Percentiles rank a stretch among this genome's conserved stretches.
Evolutionary conservation across 139 green algal genomes (phyloP).

Genomic region (Nannochloris sp.): DNA sequence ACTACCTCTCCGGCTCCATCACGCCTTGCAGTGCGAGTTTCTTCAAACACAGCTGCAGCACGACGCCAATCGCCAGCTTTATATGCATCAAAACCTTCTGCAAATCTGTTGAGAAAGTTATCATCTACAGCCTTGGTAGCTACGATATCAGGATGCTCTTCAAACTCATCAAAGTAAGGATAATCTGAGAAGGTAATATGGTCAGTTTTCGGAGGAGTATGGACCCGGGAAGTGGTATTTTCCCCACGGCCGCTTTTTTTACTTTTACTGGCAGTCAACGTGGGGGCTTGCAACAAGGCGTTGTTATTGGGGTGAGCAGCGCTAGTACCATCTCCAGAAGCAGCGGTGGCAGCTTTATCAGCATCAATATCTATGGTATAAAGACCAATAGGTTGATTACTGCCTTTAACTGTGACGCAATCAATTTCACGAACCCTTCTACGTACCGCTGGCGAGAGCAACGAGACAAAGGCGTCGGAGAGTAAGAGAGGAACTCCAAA

Average conservation of each 20-base stretch:
- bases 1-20: constrained; percentile 14
- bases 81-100: constrained; percentile 50
- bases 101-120: constrained; percentile 55
- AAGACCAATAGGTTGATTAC: constrained; percentile 63
- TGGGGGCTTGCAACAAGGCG: no score
- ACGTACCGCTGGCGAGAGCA: constrained; percentile 30
- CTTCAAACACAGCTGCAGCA: constrained; percentile 43
- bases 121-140: constrained; percentile 41
- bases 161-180: constrained; percentile 57
- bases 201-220: no score
- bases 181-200: constrained; percentile 18
- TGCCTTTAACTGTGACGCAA: constrained; percentile 89
- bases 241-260: no score
- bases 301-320: not conserved
- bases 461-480: constrained; percentile 62
- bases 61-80: constrained; percentile 55
- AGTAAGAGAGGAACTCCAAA: constrained; percentile 80
- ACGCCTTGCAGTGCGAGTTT: constrained; percentile 21
- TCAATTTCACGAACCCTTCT: constrained; percentile 76
- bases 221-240: no score
- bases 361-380: constrained; percentile 70
- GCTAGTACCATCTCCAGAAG: not conserved
- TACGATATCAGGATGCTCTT: constrained; percentile 69
- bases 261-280: no score
- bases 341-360: not conserved